These are phyloP conservation scores for Ceratocystis alfenasii DNA, from an alignment of 2,329 filamentous ascomycete species.

Conservation along the genomic window DNA sequence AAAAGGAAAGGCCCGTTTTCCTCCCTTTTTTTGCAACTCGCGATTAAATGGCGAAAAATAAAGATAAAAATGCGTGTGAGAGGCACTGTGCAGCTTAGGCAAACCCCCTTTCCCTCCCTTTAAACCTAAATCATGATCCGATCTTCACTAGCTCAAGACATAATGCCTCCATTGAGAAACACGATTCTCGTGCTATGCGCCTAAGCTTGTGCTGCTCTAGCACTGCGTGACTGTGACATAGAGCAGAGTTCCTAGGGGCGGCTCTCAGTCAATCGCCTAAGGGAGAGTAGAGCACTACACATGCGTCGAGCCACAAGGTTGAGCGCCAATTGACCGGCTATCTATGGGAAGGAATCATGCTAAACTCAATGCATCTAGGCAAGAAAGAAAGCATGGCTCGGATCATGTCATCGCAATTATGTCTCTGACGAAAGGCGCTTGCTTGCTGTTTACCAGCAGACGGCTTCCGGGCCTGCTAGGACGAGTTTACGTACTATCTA, in stretches of 20 bases:
- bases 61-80: not conserved
- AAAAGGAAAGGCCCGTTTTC: not conserved
- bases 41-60: not conserved
- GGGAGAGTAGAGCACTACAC: not conserved
- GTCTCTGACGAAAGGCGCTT: not conserved
- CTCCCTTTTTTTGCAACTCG: not conserved
- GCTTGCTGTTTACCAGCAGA: not conserved
- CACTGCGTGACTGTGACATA: constrained; percentile 2
- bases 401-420: not conserved
- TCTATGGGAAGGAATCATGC: not conserved
- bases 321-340: not conserved
- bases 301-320: not conserved
- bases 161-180: not conserved
- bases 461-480: not conserved
- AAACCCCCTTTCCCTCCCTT: not conserved
- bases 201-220: constrained; percentile 2
- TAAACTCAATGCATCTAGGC: not conserved
- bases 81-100: not conserved
- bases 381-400: not conserved
- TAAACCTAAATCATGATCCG: not conserved
- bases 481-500: not conserved
- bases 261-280: not conserved
- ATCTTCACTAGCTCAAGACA: constrained; percentile 4
- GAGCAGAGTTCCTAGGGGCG: constrained; percentile 3
- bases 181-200: not conserved